phyloP scores from a whole-genome alignment of 108 stramenopile genomes.

The Cyclotella choctawhatcheeana region DNA sequence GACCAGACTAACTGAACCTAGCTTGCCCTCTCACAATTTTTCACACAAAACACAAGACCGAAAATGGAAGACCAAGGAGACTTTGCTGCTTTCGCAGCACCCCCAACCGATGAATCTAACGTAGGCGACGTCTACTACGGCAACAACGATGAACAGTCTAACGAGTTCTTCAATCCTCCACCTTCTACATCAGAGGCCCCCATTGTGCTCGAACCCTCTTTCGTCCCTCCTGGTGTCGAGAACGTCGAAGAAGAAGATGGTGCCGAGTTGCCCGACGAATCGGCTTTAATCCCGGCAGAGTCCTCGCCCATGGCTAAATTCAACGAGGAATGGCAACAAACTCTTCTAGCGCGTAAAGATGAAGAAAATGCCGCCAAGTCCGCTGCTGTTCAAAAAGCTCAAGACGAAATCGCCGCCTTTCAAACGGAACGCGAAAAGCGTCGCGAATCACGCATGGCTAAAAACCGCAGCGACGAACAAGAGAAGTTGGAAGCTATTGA shows the following conservation, averaged over 20 bases:
- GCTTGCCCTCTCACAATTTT: background rate
- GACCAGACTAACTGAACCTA: background rate
- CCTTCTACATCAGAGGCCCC: conserved; percentile 17
- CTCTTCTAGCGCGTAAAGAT: conserved; percentile 75
- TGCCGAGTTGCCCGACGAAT: background rate
- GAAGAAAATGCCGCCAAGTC: conserved; percentile 83
- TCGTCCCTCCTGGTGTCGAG: background rate
- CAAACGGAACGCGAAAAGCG: conserved; percentile 68
- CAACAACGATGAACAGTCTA: conserved; percentile 37
- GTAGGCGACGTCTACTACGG: conserved; percentile 40
- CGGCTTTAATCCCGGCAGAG: conserved; percentile 24
- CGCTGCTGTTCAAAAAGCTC: conserved; percentile 66
- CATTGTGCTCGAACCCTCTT: conserved; percentile 12
- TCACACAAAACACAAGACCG: background rate
- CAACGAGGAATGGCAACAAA: conserved; percentile 87
- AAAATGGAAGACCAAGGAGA: conserved; percentile 20
- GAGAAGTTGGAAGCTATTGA: conserved; percentile 92
- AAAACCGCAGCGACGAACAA: conserved; percentile 89
- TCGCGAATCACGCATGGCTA: conserved; percentile 78
- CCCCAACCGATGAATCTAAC: conserved; percentile 32
- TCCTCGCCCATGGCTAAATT: conserved; percentile 79
- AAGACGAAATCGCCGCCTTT: conserved; percentile 66
- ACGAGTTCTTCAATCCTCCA: conserved; percentile 49
- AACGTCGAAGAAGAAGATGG: conserved; percentile 44
- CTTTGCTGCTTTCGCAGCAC: conserved; percentile 37